Evolutionary conservation across 441 rosid genomes (phyloP).

Genomic region (Populus tomentosa): DNA sequence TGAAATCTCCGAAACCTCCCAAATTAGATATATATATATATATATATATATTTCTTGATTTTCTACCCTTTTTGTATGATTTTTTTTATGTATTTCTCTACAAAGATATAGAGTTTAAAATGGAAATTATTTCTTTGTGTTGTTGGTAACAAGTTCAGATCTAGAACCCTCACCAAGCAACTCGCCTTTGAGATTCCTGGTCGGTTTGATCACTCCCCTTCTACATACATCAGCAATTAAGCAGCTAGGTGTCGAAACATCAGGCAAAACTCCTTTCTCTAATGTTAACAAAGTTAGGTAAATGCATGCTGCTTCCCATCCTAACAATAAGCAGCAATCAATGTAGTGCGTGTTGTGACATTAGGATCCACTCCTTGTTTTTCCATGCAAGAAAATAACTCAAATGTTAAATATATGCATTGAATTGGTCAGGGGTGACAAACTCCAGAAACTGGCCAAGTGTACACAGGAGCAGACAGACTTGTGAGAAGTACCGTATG

Average conservation of each 20-base stretch:
- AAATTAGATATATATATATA: too few relatives aligned
- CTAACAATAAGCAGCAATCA: slow-evolving; percentile 70
- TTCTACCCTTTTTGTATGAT: too few relatives aligned
- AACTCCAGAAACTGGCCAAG: background rate
- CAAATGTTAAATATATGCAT: background rate
- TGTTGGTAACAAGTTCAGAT: slow-evolving; percentile 54
- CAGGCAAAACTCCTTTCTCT: slow-evolving; percentile 40
- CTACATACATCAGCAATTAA: slow-evolving; percentile 62
- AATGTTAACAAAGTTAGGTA: slow-evolving; percentile 40
- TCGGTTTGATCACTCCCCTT: slow-evolving; percentile 37
- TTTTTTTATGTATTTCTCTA: too few relatives aligned
- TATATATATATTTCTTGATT: too few relatives aligned
- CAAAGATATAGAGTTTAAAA: too few relatives aligned
- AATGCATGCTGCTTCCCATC: slow-evolving; percentile 52
- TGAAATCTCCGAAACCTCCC: too few relatives aligned
- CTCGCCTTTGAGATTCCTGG: slow-evolving; percentile 36
- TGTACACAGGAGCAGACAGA: background rate
- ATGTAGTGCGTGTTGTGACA: slow-evolving; percentile 47
- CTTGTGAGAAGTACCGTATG: background rate
- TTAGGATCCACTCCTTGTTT: slow-evolving; percentile 40
- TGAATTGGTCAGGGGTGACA: background rate
- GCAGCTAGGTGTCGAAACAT: slow-evolving; percentile 59
- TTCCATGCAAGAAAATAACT: slow-evolving; percentile 36
- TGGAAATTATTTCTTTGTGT: slow-evolving; percentile 32
- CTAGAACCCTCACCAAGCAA: slow-evolving; percentile 38